Evolutionary conservation across 768 basidiomycete species (phyloP), one percentile per base, ranked within the genome.

Genomic region (Multifurca ochricompacta): DNA sequence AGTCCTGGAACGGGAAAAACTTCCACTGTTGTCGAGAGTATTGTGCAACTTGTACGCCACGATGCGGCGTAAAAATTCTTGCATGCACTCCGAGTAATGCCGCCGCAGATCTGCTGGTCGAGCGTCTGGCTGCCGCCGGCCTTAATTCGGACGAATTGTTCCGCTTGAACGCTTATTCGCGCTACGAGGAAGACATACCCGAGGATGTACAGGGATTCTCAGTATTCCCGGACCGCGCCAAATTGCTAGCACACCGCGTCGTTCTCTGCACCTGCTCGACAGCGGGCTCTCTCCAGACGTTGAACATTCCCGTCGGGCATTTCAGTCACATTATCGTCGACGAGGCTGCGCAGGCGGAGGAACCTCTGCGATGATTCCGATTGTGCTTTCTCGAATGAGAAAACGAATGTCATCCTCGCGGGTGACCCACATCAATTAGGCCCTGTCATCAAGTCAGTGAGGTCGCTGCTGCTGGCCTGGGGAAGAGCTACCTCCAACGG

Each of bases 291-390:
- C 73, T 77, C 3, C 71, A 74, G 25, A 71, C 70, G 4, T 59
- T 81, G 8, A 80, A 81, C 0, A 35, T 82, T 21, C 63, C 66
- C 28, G 66, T 73, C 13, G 82, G 82, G 0, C 78, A 81, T 62
- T 85, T 78, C 59, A 75, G 66, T 1, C 78, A 83, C 57, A 77
- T 85, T 16, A 78, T 85, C 59, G 67, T 81, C 36, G 82, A 85
- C 59, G 82, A 85, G 56, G 82, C 80, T 5, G 82, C 81, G 0
- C 82, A 85, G 59, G 82, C 76, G 0, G 74, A 74, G 36, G 82
- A 85, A 59, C 80, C 82, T 0, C 77, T 58, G 64, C 73, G 6
- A 77, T 83, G 73, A 70, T 81, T 3, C 61, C 70, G 0, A 66
- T 74, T 34, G 59, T 61, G 62, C 66, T 1, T 61, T 72, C 50